Percentiles rank a stretch among this genome's conserved stretches.
Conservation (phyloP, 1,284 basidiomycete species). For the Moniliella sp. region DNA sequence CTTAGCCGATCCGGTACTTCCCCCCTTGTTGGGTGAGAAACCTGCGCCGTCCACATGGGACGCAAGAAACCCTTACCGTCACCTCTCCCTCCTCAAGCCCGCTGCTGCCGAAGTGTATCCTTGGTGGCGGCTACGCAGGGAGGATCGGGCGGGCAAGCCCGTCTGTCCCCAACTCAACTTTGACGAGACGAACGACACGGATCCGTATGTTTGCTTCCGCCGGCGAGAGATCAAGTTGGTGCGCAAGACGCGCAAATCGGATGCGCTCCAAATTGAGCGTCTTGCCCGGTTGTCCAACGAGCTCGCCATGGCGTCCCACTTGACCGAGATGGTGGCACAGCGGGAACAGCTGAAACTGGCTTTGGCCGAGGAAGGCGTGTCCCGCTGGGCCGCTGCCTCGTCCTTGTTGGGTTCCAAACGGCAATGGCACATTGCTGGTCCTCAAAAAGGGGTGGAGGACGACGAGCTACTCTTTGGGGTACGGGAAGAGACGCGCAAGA, state of each 20-base stretch:
- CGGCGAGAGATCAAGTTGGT: constrained; percentile 79
- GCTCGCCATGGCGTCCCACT: constrained; percentile 15
- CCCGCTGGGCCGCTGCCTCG: constrained; percentile 17
- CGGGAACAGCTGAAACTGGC: constrained; percentile 24
- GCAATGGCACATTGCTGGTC: constrained; percentile 17
- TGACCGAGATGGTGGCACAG: constrained; percentile 22
- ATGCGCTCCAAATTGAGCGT: constrained; percentile 29
- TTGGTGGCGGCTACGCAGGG: constrained; percentile 26
- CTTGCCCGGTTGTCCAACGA: constrained; percentile 25
- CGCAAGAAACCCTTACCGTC: constrained; percentile 18
- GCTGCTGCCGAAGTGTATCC: constrained; percentile 15
- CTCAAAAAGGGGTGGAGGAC: constrained; percentile 19
- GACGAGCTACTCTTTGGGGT: constrained; percentile 24
- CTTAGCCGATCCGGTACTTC: constrained; percentile 20
- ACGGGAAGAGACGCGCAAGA: constrained; percentile 28
- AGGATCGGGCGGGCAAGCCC: constrained; percentile 20
- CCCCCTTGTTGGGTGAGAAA: constrained; percentile 3
- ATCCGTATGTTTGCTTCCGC: constrained; percentile 94
- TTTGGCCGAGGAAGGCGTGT: constrained; percentile 10
- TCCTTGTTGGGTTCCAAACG: constrained; percentile 23
- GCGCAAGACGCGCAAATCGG: constrained; percentile 57
- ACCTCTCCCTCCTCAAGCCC: constrained; percentile 19
- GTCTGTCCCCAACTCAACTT: constrained; percentile 33
- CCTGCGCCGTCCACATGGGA: constrained; percentile 10
- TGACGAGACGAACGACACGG: constrained; percentile 78